Conservation (phyloP, 2,329 filamentous ascomycete species). For the Rhinocladiella mackenziei region DNA sequence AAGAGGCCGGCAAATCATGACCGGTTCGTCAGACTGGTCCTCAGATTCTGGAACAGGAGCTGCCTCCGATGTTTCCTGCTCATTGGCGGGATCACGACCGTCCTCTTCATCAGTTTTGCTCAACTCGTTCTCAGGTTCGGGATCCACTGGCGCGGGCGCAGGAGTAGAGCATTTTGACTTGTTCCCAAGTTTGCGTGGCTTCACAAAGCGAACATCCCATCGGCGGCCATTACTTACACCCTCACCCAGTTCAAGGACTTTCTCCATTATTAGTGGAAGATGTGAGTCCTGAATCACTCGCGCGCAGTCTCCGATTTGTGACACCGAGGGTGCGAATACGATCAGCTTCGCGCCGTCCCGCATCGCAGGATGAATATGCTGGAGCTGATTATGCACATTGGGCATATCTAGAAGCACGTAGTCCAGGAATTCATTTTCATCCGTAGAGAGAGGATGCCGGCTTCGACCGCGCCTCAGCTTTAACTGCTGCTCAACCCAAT, state of each 20-base stretch:
- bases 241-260: constrained; percentile 44
- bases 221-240: constrained; percentile 45
- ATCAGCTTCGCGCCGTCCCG: constrained; percentile 62
- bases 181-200: constrained; percentile 32
- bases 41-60: background rate
- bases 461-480: constrained; percentile 7
- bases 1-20: constrained; percentile 52
- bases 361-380: constrained; percentile 50
- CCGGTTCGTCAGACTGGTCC: constrained; percentile 32
- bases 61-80: background rate
- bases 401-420: constrained; percentile 73
- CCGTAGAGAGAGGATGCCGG: constrained; percentile 13
- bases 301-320: constrained; percentile 67
- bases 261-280: constrained; percentile 51
- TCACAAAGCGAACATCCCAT: constrained; percentile 46
- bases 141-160: background rate
- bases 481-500: constrained; percentile 52
- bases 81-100: background rate
- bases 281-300: constrained; percentile 50
- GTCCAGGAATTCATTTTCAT: constrained; percentile 59
- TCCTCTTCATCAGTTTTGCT: background rate
- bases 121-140: constrained; percentile 23
- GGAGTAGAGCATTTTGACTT: constrained; percentile 24
- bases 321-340: constrained; percentile 73
- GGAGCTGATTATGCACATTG: constrained; percentile 51